Evolutionary conservation across 2,329 filamentous ascomycete species (phyloP), one percentile per base, ranked within the genome.

Genomic region (Calycina herbarum): DNA sequence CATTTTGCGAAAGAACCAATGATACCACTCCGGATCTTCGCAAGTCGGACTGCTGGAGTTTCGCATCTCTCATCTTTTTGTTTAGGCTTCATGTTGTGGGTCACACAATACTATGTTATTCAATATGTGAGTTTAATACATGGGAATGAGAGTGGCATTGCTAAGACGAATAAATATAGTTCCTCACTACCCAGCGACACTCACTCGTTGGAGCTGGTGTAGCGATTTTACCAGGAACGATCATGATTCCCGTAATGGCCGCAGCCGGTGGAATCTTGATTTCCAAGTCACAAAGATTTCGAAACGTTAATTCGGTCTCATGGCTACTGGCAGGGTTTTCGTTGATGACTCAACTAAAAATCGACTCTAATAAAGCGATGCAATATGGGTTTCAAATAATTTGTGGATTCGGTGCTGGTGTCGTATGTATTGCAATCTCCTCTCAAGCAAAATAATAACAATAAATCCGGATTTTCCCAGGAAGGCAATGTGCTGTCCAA

Each of bases 41-140:
- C 71, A n/a, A 80, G 79, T 62, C 79, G 82, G 63, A 83, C 68
- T 1, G 61, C 68, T 13, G 80, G 7, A 78, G 81, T 40, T 73
- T 81, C 7, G 77, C 82, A 65, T 61, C 17, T 66, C 10, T 48
- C 58, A 13, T 65, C 68, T 7, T 69, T 66, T 58, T 42, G 66
- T 29, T 57, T 66, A 5, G 68, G 66, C 5, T 62, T 69, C 38
- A 62, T 64, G 0, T 38, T 69, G 5, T 69, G 68, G 68, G 68
- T 66, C 1, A 68, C 65, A 61, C 57, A 66, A 13, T 69, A 69
- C 57, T 69, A 68, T 38, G 56, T 69, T 10, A 69, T 65, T 17
- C 51, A 68, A 38, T 66, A 67, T 29, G 67, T 65, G 38, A 11
- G 57, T 31, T 31, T 45, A 5, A 56, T 20, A 20, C 20, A 20